phyloP scores from a whole-genome alignment of 768 basidiomycete species.

The Agaricus subrufescens region DNA sequence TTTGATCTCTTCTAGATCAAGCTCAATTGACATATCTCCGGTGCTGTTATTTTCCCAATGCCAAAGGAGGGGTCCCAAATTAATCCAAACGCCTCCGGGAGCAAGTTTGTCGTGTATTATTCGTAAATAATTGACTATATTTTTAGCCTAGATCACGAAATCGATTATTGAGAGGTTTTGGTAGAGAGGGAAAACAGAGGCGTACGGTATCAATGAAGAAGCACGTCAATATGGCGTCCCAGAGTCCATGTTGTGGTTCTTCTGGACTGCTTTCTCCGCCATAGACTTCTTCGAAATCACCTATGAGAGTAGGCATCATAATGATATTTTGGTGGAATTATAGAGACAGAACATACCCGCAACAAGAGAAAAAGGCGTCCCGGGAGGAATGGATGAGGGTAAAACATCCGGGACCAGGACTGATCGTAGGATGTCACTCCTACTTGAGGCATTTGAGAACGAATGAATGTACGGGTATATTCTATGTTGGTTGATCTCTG shows the following conservation, averaged over 20 bases:
- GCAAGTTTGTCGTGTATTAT: conserved; percentile 79
- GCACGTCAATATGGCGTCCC: conserved; percentile 90
- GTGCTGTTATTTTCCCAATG: conserved; percentile 90
- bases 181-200: background rate
- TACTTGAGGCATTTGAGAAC: conserved; percentile 74
- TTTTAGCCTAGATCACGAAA: conserved; percentile 60
- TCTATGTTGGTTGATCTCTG: conserved; percentile 60
- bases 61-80: conserved; percentile 92
- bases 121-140: conserved; percentile 87
- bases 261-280: conserved; percentile 48
- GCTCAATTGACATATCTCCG: conserved; percentile 79
- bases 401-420: conserved; percentile 81
- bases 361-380: conserved; percentile 75
- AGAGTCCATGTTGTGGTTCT: conserved; percentile 70
- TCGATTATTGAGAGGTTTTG: background rate
- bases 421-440: conserved; percentile 56
- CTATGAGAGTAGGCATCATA: conserved; percentile 26
- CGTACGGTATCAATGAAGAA: conserved; percentile 95
- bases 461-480: conserved; percentile 91
- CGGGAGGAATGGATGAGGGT: conserved; percentile 63
- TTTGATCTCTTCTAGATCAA: conserved; percentile 89
- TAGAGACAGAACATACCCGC: conserved; percentile 50
- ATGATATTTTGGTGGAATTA: background rate
- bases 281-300: conserved; percentile 93
- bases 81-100: conserved; percentile 90